Base-by-base conservation (phyloP, 495 filamentous ascomycete genomes). In the Friedmanniomyces simplex region DNA sequence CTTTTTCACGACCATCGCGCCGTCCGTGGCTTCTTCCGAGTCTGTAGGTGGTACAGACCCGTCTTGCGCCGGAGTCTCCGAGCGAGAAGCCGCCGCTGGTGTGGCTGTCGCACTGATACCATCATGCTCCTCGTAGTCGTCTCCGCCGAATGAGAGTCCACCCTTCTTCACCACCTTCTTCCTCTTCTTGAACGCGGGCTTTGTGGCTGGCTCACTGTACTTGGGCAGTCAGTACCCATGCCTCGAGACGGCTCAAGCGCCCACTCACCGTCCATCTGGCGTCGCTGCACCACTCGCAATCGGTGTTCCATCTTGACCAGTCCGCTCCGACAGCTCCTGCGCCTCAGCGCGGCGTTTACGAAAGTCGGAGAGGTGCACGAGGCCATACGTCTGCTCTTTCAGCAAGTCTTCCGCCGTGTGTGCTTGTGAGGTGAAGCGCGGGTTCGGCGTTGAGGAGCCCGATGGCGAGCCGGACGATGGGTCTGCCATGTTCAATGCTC, bases 311-410 rank as follows among this genome's bases (percentile, higher is more conserved):
- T 75, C 68, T 63, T 87, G 79, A 63, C 90, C 86, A 67, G 91
- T 91, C n/a, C 43, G 11, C 12, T 26, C 55, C n/a, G 45, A 30
- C 67, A 89, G 87, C 71, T 97, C 93, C 30, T 95, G 75, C 26
- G 91, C 88, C 70, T 98, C 89, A 62, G 90, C 91, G 70, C 93
- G 89, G 39, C 93, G 84, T 72, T 98, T 97, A 70, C 93, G 90
- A 74, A 96, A 98, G 68, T 97, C 93, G 63, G 84, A 87, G 41
- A 96, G 82, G 54, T 88, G 79, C 43, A 97, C 93, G 14, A 98
- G 83, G 45, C 93, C 93, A 52, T 95, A 90, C 1, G 93, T 98
- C 68, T 90, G 86, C 39, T 85, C 89, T 62, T 89, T 90, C 50
- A 98, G 81, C n/a, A 91, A 77, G 55, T 96, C 87, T 72, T 95